Evolutionary conservation across 73 alveolate genomes (phyloP).

Genomic region (Paramecium pentaurelia): DNA sequence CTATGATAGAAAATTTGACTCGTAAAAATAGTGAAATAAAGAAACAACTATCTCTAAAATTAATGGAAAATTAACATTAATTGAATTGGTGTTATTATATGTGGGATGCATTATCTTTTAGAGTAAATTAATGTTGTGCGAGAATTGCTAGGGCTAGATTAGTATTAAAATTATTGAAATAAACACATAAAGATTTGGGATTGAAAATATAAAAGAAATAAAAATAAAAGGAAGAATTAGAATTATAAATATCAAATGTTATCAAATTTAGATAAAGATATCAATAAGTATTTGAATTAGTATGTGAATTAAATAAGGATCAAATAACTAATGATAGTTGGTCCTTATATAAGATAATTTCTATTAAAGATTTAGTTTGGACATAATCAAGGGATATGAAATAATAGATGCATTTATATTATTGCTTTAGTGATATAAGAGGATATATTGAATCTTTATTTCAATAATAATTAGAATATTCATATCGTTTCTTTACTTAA

Average conservation of each 20-base stretch:
- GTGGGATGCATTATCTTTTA: background rate
- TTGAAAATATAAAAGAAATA: background rate
- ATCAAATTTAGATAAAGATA: background rate
- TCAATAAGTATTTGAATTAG: background rate
- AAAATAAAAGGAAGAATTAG: background rate
- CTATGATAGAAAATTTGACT: background rate
- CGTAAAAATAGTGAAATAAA: background rate
- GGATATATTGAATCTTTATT: slow-evolving; percentile 15
- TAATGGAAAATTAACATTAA: background rate
- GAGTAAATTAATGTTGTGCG: slow-evolving; percentile 36
- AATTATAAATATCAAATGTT: background rate
- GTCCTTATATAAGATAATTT: background rate
- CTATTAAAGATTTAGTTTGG: slow-evolving; percentile 27
- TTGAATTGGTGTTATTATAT: background rate
- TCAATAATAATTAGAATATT: background rate
- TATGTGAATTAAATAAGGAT: background rate
- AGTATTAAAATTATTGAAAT: background rate
- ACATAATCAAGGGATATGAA: background rate
- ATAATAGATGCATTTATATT: background rate
- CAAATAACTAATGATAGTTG: background rate
- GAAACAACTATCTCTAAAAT: background rate
- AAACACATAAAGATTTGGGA: background rate
- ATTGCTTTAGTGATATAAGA: slow-evolving; percentile 12
- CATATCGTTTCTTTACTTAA: slow-evolving; percentile 28
- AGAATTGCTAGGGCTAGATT: background rate